These are phyloP conservation scores for Cladophialophora immunda DNA, from an alignment of 2,329 filamentous ascomycete species.

Conservation along the genomic window DNA sequence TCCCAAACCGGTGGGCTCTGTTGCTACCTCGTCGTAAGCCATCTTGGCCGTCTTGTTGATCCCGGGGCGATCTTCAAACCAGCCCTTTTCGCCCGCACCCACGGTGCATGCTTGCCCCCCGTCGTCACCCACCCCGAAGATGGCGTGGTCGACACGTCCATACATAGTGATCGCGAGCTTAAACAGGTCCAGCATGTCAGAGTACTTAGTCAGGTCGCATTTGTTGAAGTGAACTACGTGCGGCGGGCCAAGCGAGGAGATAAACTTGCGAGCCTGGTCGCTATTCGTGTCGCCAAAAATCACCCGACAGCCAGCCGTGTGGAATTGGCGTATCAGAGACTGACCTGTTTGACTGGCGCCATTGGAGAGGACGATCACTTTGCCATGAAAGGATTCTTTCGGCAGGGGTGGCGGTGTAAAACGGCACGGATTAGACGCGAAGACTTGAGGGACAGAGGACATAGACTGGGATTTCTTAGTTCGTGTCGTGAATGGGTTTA, in stretches of 20 bases:
- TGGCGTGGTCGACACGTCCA: slow-evolving; percentile 59
- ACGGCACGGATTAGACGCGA: slow-evolving; percentile 33
- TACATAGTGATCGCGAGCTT: slow-evolving; percentile 55
- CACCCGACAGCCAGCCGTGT: slow-evolving; percentile 51
- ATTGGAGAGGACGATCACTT: slow-evolving; percentile 38
- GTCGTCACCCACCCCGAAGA: slow-evolving; percentile 43
- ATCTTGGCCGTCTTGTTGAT: slow-evolving; percentile 46
- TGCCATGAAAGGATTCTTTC: slow-evolving; percentile 34
- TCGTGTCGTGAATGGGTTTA: slow-evolving; percentile 32
- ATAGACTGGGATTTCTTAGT: slow-evolving; percentile 35
- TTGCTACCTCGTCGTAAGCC: slow-evolving; percentile 53
- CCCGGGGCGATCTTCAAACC: slow-evolving; percentile 33
- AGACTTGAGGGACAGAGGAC: slow-evolving; percentile 23
- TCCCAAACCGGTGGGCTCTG: slow-evolving; percentile 41
- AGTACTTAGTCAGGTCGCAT: slow-evolving; percentile 56
- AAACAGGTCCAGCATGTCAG: slow-evolving; percentile 58
- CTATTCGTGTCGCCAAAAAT: slow-evolving; percentile 55
- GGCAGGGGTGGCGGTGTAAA: slow-evolving; percentile 34
- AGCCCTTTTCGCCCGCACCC: slow-evolving; percentile 35
- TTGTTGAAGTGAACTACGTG: slow-evolving; percentile 48
- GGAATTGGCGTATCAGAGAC: slow-evolving; percentile 51
- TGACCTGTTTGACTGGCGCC: slow-evolving; percentile 56
- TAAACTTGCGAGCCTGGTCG: slow-evolving; percentile 41
- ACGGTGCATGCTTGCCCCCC: slow-evolving; percentile 35
- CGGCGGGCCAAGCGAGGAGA: slow-evolving; percentile 31